These are phyloP conservation scores for Rhodamnia rubescens DNA, from an alignment of 345 rosid species.

Conservation along the genomic window DNA sequence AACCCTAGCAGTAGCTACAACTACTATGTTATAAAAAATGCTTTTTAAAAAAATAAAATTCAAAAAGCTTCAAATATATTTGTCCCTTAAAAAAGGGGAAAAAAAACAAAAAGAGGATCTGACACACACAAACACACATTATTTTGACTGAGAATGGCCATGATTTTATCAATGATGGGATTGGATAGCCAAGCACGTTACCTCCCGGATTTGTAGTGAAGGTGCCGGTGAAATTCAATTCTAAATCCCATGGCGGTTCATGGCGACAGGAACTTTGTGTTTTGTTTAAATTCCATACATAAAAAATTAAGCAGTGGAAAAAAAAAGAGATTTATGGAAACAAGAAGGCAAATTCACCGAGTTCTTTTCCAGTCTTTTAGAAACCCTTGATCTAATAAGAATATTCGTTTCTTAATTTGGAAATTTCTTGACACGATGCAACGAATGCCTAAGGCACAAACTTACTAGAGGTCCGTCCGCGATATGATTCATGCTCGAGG, in stretches of 20 bases:
- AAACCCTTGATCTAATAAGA: neutral
- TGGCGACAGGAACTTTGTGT: neutral
- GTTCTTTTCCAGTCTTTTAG: neutral
- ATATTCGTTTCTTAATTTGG: neutral
- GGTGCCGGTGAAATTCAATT: neutral
- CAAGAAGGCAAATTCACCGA: neutral
- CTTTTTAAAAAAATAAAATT: neutral
- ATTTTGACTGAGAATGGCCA: neutral
- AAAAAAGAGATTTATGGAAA: neutral
- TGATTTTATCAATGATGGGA: neutral
- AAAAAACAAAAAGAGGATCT: neutral
- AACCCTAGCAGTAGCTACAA: neutral
- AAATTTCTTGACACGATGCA: neutral
- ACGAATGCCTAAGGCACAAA: neutral
- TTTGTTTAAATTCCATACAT: neutral
- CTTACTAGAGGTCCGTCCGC: neutral
- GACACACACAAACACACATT: neutral
- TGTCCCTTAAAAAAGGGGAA: neutral
- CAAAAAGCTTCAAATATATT: neutral
- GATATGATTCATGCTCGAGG: neutral
- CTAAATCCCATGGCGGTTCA: neutral
- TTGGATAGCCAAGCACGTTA: neutral
- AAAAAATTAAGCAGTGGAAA: neutral
- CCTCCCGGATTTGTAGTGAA: neutral
- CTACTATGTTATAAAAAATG: neutral